phyloP scores from a whole-genome alignment of 1,139 yeast genomes.

The Wickerhamomyces sp. region DNA sequence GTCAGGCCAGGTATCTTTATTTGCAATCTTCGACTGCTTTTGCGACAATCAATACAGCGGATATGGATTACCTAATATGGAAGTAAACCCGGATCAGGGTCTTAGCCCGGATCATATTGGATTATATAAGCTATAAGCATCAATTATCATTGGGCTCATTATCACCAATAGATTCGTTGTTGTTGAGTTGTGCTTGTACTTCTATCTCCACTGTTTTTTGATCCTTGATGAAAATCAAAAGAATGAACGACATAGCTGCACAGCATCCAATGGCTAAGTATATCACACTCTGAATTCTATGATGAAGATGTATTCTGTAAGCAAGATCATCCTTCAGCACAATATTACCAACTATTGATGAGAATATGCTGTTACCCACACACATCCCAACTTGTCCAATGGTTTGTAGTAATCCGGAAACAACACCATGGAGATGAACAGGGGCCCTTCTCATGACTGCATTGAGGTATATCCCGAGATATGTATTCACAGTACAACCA shows the following conservation, averaged over 20 bases:
- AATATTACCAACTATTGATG: conserved; percentile 15
- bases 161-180: no score
- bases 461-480: conserved; percentile 10
- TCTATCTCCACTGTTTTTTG: background rate
- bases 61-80: background rate
- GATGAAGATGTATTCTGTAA: background rate
- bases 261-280: background rate
- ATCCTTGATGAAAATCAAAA: background rate
- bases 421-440: conserved; percentile 28
- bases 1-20: no score
- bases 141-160: no score
- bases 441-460: conserved; percentile 29
- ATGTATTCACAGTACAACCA: conserved; percentile 16
- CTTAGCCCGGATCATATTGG: no score
- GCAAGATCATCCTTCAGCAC: background rate
- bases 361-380: conserved; percentile 12
- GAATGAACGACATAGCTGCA: background rate
- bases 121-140: background rate
- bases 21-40: no score
- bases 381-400: conserved; percentile 25
- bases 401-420: conserved; percentile 28
- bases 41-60: no score
- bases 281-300: background rate
- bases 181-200: background rate
- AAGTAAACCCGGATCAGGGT: background rate